Conservation (phyloP, 2,329 filamentous ascomycete genomes). For the Madurella mycetomatis region DNA sequence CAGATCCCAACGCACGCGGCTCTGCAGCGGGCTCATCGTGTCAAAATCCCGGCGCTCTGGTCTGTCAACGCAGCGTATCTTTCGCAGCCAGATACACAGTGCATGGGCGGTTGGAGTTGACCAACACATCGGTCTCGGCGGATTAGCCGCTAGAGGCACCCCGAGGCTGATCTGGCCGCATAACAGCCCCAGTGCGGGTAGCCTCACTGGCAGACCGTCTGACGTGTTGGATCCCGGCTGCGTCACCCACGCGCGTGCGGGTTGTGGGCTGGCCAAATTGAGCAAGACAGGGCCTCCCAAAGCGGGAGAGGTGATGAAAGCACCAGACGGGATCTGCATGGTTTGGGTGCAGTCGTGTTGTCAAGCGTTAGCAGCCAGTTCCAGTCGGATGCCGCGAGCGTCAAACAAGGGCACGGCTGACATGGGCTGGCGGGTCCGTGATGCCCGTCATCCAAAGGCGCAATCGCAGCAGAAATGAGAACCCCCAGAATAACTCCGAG, state of each 20-base stretch:
- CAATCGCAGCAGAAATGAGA: conserved; percentile 17
- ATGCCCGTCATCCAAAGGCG: conserved; percentile 24
- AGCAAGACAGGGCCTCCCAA: neutral
- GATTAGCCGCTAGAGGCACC: conserved; percentile 1
- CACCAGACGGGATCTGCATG: conserved; percentile 9
- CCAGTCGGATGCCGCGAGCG: conserved; percentile 1
- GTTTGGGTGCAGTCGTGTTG: neutral
- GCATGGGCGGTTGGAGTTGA: neutral
- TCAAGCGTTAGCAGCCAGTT: neutral
- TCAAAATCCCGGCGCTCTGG: neutral
- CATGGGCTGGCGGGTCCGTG: conserved; percentile 13
- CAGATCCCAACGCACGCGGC: neutral
- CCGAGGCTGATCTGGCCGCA: neutral
- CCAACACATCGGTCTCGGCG: neutral
- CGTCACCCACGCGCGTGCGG: neutral
- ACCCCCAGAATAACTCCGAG: conserved; percentile 19
- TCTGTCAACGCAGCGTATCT: neutral
- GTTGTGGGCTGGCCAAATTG: neutral
- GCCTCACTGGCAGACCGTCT: neutral
- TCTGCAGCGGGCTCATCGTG: neutral
- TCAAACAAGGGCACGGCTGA: neutral
- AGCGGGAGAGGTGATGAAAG: neutral
- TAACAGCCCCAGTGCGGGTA: neutral
- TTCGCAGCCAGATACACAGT: neutral
- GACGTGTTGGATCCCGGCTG: neutral